phyloP scores from a whole-genome alignment of 345 rosid species.

The Hibiscus trionum region DNA sequence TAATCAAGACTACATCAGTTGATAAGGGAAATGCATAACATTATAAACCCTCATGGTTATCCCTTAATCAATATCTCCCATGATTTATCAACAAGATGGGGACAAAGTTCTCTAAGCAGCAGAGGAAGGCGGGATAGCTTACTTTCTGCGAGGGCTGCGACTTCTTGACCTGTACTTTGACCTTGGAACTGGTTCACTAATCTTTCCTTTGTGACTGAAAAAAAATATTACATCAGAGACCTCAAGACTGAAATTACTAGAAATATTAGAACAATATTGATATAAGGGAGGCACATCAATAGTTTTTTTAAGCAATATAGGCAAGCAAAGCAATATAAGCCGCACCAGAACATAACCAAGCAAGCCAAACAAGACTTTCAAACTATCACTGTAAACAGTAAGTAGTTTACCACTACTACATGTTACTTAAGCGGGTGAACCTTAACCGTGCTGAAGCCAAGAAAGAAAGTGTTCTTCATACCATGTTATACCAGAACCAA shows the following conservation, averaged over 20 bases:
- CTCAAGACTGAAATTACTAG: not conserved
- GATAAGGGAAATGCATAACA: not conserved
- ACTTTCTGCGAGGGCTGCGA: conserved; percentile 49
- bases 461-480: not conserved
- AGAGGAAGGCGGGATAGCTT: not conserved
- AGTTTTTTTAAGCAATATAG: not conserved
- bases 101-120: not conserved
- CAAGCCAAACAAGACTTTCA: not conserved
- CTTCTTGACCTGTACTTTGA: conserved; percentile 30
- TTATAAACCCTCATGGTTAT: not conserved
- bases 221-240: not conserved
- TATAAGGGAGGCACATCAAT: not conserved
- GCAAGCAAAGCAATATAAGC: not conserved
- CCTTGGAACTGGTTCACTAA: conserved; percentile 36
- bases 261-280: not conserved
- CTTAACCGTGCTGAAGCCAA: not conserved
- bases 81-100: not conserved
- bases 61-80: not conserved
- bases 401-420: not conserved
- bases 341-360: not conserved
- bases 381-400: not conserved
- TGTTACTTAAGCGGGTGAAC: not conserved
- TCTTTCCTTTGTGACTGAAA: conserved; percentile 45
- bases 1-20: not conserved
- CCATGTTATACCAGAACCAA: not conserved